Evolutionary conservation across 2,329 filamentous ascomycete species (phyloP).

Genomic region (Verticillium dahliae): DNA sequence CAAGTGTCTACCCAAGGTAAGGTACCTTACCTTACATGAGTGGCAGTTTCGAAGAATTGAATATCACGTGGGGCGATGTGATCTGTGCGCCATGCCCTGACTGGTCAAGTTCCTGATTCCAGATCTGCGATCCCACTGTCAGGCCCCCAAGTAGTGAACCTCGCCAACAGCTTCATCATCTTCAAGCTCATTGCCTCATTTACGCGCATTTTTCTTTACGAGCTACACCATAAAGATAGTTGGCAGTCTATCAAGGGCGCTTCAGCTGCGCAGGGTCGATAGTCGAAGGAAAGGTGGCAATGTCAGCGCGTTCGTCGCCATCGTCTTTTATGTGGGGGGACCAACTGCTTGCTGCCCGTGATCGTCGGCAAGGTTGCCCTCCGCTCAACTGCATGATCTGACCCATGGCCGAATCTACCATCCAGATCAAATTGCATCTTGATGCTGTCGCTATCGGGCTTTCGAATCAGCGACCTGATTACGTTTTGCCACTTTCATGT

Average conservation of each 20-base stretch:
- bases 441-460: not conserved
- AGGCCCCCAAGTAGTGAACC: too few species aligned
- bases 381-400: not conserved
- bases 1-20: not conserved
- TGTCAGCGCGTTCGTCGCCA: not conserved
- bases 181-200: too few species aligned
- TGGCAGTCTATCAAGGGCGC: not conserved
- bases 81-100: not conserved
- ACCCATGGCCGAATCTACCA: not conserved
- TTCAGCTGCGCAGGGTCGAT: not conserved
- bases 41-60: not conserved
- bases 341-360: not conserved
- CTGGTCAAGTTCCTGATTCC: not conserved
- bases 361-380: not conserved
- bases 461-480: not conserved
- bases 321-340: not conserved
- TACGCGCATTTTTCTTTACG: too few species aligned
- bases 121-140: too few species aligned
- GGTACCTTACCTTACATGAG: too few species aligned
- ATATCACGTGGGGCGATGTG: not conserved
- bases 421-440: not conserved
- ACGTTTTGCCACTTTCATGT: not conserved
- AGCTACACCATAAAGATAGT: too few species aligned
- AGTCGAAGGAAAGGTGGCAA: not conserved
- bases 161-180: too few species aligned